These are phyloP conservation scores for Phytophthora niederhauseri DNA, from an alignment of 352 stramenopile genomes.

Conservation along the genomic window DNA sequence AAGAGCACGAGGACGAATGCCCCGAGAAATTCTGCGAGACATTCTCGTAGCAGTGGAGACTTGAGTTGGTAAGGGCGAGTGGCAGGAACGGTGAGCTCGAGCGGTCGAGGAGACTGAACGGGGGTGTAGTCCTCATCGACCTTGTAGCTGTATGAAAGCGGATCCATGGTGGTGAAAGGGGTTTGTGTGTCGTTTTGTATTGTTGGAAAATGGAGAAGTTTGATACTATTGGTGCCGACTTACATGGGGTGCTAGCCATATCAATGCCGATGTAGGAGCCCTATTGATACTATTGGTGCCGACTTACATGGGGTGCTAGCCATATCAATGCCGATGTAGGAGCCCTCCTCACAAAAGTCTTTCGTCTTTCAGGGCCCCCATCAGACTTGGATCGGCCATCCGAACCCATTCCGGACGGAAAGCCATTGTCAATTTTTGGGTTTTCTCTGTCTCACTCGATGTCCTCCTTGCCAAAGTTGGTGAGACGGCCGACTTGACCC, in stretches of 20 bases:
- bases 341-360: background rate
- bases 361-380: background rate
- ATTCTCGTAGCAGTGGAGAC: constrained; percentile 54
- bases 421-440: background rate
- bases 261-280: background rate
- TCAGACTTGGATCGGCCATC: background rate
- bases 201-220: constrained; percentile 26
- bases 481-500: background rate
- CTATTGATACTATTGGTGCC: background rate
- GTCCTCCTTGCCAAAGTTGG: background rate
- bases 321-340: background rate
- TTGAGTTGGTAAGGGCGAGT: constrained; percentile 40
- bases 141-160: constrained; percentile 32
- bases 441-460: background rate
- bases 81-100: constrained; percentile 5
- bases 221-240: no score
- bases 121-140: constrained; percentile 27
- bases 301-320: background rate
- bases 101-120: constrained; percentile 15
- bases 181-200: constrained; percentile 1
- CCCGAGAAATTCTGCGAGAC: constrained; percentile 66
- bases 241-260: background rate
- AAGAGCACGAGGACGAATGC: constrained; percentile 65
- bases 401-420: constrained; percentile 1
- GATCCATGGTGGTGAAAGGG: constrained; percentile 17